Conservation (phyloP, 352 stramenopile species). For the Globisporangium splendens region DNA sequence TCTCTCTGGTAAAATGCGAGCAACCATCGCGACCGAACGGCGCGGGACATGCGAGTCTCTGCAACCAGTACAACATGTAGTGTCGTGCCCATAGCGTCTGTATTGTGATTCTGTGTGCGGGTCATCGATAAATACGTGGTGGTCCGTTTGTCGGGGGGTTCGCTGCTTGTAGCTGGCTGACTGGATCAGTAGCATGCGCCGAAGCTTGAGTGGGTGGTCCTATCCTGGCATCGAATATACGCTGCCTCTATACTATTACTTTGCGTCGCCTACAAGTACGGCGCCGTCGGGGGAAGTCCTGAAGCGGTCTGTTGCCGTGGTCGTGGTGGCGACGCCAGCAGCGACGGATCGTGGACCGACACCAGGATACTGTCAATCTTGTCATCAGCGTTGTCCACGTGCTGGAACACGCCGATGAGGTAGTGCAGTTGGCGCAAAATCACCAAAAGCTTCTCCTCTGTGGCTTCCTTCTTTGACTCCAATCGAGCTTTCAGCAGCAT, state of each 20-base stretch:
- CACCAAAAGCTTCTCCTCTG: constrained; percentile 41
- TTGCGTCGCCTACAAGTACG: neutral
- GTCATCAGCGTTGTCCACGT: constrained; percentile 56
- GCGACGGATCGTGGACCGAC: constrained; percentile 37
- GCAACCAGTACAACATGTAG: too few relatives aligned
- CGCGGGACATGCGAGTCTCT: too few relatives aligned
- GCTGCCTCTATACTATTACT: constrained; percentile 10
- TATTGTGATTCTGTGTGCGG: too few relatives aligned
- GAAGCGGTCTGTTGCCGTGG: constrained; percentile 13
- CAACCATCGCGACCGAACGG: too few relatives aligned
- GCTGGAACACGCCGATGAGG: constrained; percentile 65
- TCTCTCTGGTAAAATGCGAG: too few relatives aligned
- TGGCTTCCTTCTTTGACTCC: constrained; percentile 32
- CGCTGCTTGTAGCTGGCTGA: too few relatives aligned
- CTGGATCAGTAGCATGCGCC: neutral
- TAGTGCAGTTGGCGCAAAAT: constrained; percentile 73
- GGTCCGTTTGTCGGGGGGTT: too few relatives aligned
- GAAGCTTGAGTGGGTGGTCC: neutral
- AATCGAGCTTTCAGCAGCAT: constrained; percentile 53
- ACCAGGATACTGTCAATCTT: constrained; percentile 58
- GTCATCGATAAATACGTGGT: too few relatives aligned
- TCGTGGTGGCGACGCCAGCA: constrained; percentile 15
- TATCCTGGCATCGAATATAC: constrained; percentile 1
- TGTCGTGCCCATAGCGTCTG: neutral
- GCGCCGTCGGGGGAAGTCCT: constrained; percentile 10